Base-by-base conservation (phyloP, 805 yeast species). In the Yarrowia sp. region DNA sequence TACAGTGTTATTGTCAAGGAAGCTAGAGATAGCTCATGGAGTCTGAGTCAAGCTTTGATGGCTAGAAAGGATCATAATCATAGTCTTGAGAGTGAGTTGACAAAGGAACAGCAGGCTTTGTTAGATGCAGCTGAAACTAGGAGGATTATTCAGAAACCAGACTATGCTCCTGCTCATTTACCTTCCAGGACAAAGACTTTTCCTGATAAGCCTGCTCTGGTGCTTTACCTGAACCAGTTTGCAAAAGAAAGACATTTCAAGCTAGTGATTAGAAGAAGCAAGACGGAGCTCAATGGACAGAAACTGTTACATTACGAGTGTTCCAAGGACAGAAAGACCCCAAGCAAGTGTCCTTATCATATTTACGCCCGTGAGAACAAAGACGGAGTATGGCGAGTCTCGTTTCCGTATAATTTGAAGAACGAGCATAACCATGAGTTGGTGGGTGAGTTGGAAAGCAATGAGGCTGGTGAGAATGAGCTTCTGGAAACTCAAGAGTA, bases 1-100 rank as follows among this genome's bases (percentile, higher is more conserved):
- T 51, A 51, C 44, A 51, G 22, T 18, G 11, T 51, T 10, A 51
- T 51, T n/a, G 60, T 51, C 33, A 51, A 51, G 11, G 60, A 51
- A 8, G 60, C 44, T 13, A 22, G 11, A 22, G 60, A 51, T 15
- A 31, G 44, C 2, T 38, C 45, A 1, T 51, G 60, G 60, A 31
- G 36, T n/a, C 36, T 51, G 6, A 51, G 60, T n/a, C 44, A n/a
- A 11, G 60, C 60, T 6, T 4, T n/a, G 11, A 51, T 38, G 36
- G 60, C 44, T 2, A 22, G 60, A 38, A 51, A 22, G 14, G 44
- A 38, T 1, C 60, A 51, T 8, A 51, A 51, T 15, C 60, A 51
- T 5, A 7, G n/a, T 10, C 35, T 51, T 18, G 60, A 51, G 6
- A 44, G 42, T 2, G 60, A 38, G 22, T 11, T 51, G 14, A 38